Evolutionary conservation across 1,284 basidiomycete species (phyloP).

Genomic region (Marasmius oreades): DNA sequence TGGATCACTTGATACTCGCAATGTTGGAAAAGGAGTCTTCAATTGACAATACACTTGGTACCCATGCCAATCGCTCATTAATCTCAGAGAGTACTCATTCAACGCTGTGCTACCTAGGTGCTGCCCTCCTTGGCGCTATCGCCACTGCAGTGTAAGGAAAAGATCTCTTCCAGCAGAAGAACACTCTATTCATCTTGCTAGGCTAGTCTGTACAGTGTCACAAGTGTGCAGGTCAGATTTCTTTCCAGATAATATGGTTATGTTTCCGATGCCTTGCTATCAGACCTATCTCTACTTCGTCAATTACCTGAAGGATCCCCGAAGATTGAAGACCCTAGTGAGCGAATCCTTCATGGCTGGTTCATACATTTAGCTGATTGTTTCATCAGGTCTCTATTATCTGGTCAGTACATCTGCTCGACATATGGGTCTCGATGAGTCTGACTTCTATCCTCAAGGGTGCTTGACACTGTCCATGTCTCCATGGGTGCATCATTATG

Average conservation of each 20-base stretch:
- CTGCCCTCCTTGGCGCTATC: conserved; percentile 19
- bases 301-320: conserved; percentile 19
- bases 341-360: neutral
- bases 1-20: too few species aligned
- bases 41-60: neutral
- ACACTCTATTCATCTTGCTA: neutral
- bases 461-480: conserved; percentile 12
- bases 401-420: conserved; percentile 7
- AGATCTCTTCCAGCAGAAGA: neutral
- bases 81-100: neutral
- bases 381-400: conserved; percentile 11
- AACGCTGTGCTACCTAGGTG: conserved; percentile 8
- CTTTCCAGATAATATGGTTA: neutral
- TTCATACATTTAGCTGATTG: neutral
- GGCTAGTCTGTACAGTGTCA: conserved; percentile 19
- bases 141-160: conserved; percentile 16
- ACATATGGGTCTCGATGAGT: neutral
- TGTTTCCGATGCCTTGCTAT: neutral
- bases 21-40: too few species aligned
- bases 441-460: neutral
- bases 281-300: conserved; percentile 22
- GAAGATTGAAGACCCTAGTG: conserved; percentile 15
- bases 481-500: conserved; percentile 5
- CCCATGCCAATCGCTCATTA: too few species aligned
- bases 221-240: conserved; percentile 18